Conservation (phyloP, 371 early-diverging fungal species). For the Mucor piriformis region DNA sequence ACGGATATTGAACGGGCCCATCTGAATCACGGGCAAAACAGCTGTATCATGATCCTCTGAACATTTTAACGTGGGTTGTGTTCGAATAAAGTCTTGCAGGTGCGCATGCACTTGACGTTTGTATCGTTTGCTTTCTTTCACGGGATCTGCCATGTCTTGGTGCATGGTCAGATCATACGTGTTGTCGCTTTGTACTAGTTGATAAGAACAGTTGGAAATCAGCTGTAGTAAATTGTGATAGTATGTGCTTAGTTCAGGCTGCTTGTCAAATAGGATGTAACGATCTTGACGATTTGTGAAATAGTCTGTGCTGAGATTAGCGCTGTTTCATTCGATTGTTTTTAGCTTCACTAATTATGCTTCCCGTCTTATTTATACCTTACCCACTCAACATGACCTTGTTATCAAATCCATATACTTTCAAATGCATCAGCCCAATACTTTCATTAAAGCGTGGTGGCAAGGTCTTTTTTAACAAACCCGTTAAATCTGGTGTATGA, state of each 20-base stretch:
- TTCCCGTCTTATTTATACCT: not conserved
- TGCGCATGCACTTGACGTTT: slow-evolving; percentile 54
- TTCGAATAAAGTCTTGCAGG: slow-evolving; percentile 55
- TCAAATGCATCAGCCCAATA: slow-evolving; percentile 94
- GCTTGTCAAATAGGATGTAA: slow-evolving; percentile 73
- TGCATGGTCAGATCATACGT: slow-evolving; percentile 32
- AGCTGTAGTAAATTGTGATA: slow-evolving; percentile 67
- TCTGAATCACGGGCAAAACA: slow-evolving; percentile 82
- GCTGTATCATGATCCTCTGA: not conserved
- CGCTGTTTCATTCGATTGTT: too few species aligned
- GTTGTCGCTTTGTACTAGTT: slow-evolving; percentile 22
- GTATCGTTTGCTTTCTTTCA: slow-evolving; percentile 60
- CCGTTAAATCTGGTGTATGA: slow-evolving; percentile 84
- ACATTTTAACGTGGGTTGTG: slow-evolving; percentile 10
- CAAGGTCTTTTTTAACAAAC: slow-evolving; percentile 67
- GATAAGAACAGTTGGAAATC: slow-evolving; percentile 73
- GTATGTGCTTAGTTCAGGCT: slow-evolving; percentile 63
- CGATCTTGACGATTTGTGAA: slow-evolving; percentile 96
- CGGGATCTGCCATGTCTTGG: slow-evolving; percentile 64
- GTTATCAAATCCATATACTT: slow-evolving; percentile 90
- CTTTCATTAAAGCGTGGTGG: slow-evolving; percentile 92
- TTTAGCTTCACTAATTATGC: too few species aligned
- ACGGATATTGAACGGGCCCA: slow-evolving; percentile 79
- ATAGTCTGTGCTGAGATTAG: slow-evolving; percentile 95
- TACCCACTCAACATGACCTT: slow-evolving; percentile 88